Evolutionary conservation across 202 grass and related monocot genomes (phyloP).

Genomic region (Cymbopogon flexuosus): DNA sequence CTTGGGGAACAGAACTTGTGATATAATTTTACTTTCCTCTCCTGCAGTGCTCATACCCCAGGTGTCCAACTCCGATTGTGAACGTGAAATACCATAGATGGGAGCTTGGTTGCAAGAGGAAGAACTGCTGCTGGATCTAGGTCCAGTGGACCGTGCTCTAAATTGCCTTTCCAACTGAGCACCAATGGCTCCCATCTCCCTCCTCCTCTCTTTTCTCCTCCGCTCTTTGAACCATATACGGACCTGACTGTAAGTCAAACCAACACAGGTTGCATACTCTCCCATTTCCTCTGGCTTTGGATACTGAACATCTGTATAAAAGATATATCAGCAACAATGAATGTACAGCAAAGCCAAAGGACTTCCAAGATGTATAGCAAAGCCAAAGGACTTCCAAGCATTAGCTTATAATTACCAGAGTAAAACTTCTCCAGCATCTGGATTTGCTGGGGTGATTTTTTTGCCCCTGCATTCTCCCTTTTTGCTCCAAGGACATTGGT

Average conservation of each 20-base stretch:
- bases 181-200: slow-evolving; percentile 35
- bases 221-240: slow-evolving; percentile 91
- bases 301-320: slow-evolving; percentile 64
- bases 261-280: slow-evolving; percentile 58
- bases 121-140: slow-evolving; percentile 35
- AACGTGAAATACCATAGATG: background rate
- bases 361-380: background rate
- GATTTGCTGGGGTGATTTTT: slow-evolving; percentile 72
- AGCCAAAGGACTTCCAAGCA: background rate
- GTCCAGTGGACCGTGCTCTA: slow-evolving; percentile 35
- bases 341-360: background rate
- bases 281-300: slow-evolving; percentile 58
- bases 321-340: background rate
- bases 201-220: slow-evolving; percentile 92
- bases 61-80: slow-evolving; percentile 2
- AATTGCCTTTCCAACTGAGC: slow-evolving; percentile 30
- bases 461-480: slow-evolving; percentile 45
- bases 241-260: slow-evolving; percentile 75
- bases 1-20: slow-evolving; percentile 68
- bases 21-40: slow-evolving; percentile 42
- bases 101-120: slow-evolving; percentile 26
- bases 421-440: slow-evolving; percentile 71
- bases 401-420: slow-evolving; percentile 44
- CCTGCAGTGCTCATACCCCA: slow-evolving; percentile 28
- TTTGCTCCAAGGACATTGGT: slow-evolving; percentile 20